Evolutionary conservation across 768 basidiomycete species (phyloP), one percentile per base, ranked within the genome.

Genomic region (Polyporus arcularius): DNA sequence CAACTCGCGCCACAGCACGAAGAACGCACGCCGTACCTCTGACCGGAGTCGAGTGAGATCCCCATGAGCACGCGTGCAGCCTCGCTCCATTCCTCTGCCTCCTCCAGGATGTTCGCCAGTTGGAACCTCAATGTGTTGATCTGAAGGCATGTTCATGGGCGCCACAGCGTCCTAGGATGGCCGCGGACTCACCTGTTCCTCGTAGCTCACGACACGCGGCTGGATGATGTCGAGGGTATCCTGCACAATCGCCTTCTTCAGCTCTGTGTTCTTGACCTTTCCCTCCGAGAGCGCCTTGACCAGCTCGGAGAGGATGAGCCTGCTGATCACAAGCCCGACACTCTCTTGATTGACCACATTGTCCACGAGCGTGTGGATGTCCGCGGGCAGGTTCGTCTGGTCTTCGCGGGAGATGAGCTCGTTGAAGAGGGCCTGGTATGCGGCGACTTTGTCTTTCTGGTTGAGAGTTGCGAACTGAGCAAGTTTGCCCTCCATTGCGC

Each of bases 11-110:
- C 35, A 11, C 43, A 26, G 28, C 28, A 38, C 15, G 18, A 21
- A 21, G 51, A 28, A 51, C 32, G 39, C 15, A 26, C 35, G 31
- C 21, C 81, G 67, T 62, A 94, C 96, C 94, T 84, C 71, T 91
- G 87, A 31, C 89, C 88, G 26, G 92, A 89, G 72, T 98, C 96
- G 43, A 97, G 80, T 6, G 94, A 94, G 43, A 98, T 94, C 42
- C 88, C 87, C 85, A 93, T 96, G 43, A 98, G 82, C 39, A 96
- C 90, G 53, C 88, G 86, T 0, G 97, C 97, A 14, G 97, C 94
- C 52, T 88, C 91, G 61, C 88, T 89, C 90, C 94, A 98, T 71
- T 94, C 93, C 72, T 99, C 96, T 55, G 96, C 92, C 3, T 79
- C 71, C 70, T 97, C 94, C 12, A 96, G 79, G 8, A 97, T 79